Evolutionary conservation across 495 filamentous ascomycete genomes (phyloP).

Genomic region (Podospora bellae-mahoneyi): DNA sequence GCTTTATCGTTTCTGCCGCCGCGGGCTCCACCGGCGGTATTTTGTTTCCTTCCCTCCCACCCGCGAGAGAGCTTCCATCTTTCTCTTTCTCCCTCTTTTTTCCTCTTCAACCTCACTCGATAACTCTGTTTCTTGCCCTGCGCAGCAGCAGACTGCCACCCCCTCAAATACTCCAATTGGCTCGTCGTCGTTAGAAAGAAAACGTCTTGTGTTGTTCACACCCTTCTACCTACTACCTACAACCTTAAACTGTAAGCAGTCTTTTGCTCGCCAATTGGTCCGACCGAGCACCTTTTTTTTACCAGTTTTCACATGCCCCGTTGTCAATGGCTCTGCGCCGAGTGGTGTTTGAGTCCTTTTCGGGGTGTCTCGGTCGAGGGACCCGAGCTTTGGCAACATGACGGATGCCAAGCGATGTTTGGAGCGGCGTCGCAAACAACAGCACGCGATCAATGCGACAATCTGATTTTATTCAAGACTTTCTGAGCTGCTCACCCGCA

Average conservation of each 20-base stretch:
- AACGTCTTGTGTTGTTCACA: conserved; percentile 37
- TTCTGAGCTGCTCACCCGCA: background rate
- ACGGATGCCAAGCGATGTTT: conserved; percentile 22
- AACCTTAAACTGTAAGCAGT: conserved; percentile 19
- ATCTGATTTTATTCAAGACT: background rate
- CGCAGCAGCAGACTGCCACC: conserved; percentile 28
- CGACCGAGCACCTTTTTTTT: background rate
- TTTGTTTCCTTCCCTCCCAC: conserved; percentile 31
- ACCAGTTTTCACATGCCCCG: conserved; percentile 8
- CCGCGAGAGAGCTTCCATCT: conserved; percentile 13
- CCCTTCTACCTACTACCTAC: background rate
- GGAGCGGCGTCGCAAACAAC: conserved; percentile 2
- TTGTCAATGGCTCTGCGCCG: background rate
- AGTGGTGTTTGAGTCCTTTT: background rate
- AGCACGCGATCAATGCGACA: background rate
- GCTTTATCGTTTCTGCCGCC: conserved; percentile 28
- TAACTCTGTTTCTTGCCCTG: conserved; percentile 17
- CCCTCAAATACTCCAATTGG: conserved; percentile 22
- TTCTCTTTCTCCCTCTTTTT: conserved; percentile 20
- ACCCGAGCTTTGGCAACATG: conserved; percentile 11
- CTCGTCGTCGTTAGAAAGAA: conserved; percentile 14
- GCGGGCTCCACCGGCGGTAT: conserved; percentile 23
- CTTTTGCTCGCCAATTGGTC: background rate
- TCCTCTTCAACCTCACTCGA: conserved; percentile 36
- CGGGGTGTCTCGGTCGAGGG: background rate